A percentile compares a stretch with the other conserved stretches of the same genome.
These are phyloP conservation scores for Blastobotrys robertii DNA, from an alignment of 805 yeast species.

Conservation along the genomic window DNA sequence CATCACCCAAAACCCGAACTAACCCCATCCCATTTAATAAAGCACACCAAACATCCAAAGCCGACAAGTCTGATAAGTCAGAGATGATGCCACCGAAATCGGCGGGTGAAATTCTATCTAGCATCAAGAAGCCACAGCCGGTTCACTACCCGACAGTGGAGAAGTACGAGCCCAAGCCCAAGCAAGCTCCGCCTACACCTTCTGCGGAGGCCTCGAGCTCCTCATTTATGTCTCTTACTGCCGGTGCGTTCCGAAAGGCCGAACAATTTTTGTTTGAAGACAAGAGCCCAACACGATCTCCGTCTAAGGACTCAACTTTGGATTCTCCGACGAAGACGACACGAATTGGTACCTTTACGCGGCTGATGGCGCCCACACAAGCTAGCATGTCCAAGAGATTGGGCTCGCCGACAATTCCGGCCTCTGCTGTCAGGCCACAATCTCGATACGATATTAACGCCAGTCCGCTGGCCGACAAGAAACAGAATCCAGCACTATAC, in stretches of 20 bases:
- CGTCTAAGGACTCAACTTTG: background rate
- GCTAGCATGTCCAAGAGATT: constrained; percentile 9
- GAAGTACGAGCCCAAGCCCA: background rate
- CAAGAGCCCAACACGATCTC: background rate
- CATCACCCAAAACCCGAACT: too few species aligned
- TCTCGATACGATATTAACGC: background rate
- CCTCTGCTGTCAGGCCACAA: too few species aligned
- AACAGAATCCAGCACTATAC: background rate
- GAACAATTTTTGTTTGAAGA: constrained; percentile 14
- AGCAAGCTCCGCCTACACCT: background rate
- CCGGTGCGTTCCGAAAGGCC: constrained; percentile 13
- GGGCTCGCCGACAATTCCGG: background rate
- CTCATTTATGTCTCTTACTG: constrained; percentile 7
- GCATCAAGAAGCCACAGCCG: background rate
- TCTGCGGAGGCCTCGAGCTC: background rate
- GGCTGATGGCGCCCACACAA: constrained; percentile 15
- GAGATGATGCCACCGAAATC: too few species aligned
- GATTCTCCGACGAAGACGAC: background rate
- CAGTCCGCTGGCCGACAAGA: constrained; percentile 6
- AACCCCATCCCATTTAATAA: too few species aligned
- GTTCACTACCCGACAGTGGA: background rate
- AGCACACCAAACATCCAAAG: too few species aligned
- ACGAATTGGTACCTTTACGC: constrained; percentile 2
- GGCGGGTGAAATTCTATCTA: too few species aligned
- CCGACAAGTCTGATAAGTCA: too few species aligned